A percentile compares a stretch with the other conserved stretches of the same genome.
phyloP scores from a whole-genome alignment of 2,329 filamentous ascomycete genomes.

The Xylaria sp. region DNA sequence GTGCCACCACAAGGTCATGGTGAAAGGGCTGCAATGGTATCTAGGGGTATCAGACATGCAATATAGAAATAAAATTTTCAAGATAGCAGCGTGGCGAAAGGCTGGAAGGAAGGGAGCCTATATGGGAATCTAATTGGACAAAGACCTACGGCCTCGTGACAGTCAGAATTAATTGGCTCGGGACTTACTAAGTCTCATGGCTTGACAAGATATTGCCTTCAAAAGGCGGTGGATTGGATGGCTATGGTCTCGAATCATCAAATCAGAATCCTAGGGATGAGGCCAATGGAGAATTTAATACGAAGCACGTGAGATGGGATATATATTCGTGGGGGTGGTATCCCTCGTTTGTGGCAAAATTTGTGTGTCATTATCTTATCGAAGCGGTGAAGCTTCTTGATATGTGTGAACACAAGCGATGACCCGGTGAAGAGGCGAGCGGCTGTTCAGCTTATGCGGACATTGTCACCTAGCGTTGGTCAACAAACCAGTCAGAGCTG shows the following conservation, averaged over 20 bases:
- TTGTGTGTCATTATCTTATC: not conserved
- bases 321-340: not conserved
- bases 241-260: not conserved
- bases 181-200: not conserved
- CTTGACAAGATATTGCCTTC: not conserved
- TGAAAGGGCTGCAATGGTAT: not conserved
- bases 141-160: constrained; percentile 3
- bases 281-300: not conserved
- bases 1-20: not conserved
- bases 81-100: not conserved
- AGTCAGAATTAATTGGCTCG: not conserved
- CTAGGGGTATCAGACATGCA: not conserved
- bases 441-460: not conserved
- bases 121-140: not conserved
- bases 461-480: not conserved
- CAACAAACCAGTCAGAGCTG: constrained; percentile 11
- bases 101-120: not conserved
- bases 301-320: not conserved
- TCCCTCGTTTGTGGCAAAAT: constrained; percentile 9
- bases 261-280: not conserved
- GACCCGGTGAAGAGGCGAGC: not conserved
- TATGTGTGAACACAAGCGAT: not conserved
- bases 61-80: not conserved
- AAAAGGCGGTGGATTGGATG: not conserved
- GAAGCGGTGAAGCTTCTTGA: constrained; percentile 25